Evolutionary conservation across 2,329 filamentous ascomycete species (phyloP).

Genomic region (Aspergillus calidoustus): DNA sequence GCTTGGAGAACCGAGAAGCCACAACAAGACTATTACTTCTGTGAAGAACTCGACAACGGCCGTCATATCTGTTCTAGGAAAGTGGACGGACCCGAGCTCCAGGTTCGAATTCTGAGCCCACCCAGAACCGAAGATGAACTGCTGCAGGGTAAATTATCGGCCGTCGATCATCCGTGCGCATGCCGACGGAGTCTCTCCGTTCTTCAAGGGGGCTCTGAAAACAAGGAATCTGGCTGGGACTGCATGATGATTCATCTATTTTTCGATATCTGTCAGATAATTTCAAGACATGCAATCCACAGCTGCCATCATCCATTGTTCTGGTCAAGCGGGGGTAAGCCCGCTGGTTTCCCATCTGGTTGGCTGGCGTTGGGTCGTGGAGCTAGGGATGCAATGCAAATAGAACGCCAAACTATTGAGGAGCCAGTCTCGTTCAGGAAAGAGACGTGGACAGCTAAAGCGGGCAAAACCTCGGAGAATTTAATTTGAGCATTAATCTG

Average conservation of each 20-base stretch:
- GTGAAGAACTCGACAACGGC: slow-evolving; percentile 13
- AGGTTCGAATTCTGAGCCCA: neutral
- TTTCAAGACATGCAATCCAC: neutral
- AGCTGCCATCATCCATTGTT: neutral
- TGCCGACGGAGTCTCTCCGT: neutral
- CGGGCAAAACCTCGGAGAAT: slow-evolving; percentile 24
- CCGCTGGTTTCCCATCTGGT: neutral
- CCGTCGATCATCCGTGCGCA: slow-evolving; percentile 22
- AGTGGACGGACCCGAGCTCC: slow-evolving; percentile 5
- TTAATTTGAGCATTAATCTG: neutral
- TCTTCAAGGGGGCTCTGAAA: slow-evolving; percentile 9
- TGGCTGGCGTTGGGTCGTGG: neutral
- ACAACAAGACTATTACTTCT: neutral
- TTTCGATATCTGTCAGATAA: neutral
- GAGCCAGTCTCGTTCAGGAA: slow-evolving; percentile 20
- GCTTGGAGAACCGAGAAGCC: neutral
- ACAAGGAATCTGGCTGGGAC: neutral
- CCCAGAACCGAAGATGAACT: slow-evolving; percentile 13
- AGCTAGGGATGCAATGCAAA: slow-evolving; percentile 19
- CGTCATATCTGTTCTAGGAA: slow-evolving; percentile 19
- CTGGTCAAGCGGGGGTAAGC: neutral
- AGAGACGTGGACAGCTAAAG: neutral
- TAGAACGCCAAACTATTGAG: slow-evolving; percentile 26
- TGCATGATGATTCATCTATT: slow-evolving; percentile 8
- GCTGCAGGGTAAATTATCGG: slow-evolving; percentile 20